Evolutionary conservation across 2,329 filamentous ascomycete species (phyloP).

Genomic region (Pseudonectria buxi): DNA sequence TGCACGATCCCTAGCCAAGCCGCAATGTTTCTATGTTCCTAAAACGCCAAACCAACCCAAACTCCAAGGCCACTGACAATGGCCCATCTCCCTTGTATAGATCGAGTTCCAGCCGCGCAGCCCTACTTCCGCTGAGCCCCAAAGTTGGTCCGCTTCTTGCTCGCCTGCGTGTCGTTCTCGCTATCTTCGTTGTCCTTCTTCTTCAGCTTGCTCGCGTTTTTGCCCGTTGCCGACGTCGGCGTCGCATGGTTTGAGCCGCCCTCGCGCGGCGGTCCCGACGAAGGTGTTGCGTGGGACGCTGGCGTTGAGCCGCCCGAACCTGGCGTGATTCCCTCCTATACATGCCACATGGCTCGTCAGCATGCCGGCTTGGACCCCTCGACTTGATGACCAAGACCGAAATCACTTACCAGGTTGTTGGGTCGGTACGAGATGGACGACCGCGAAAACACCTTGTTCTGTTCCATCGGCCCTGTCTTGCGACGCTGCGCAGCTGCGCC

Average conservation of each 20-base stretch:
- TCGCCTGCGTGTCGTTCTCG: constrained; percentile 48
- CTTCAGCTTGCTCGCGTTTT: constrained; percentile 44
- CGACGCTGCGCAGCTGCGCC: constrained; percentile 57
- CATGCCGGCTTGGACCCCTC: background rate
- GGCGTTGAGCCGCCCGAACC: constrained; percentile 37
- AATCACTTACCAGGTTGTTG: constrained; percentile 27
- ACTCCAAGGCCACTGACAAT: background rate
- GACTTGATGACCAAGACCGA: background rate
- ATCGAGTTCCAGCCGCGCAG: background rate
- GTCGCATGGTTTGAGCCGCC: constrained; percentile 46
- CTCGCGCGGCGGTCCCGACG: constrained; percentile 48
- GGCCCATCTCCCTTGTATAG: background rate
- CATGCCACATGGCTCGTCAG: constrained; percentile 4
- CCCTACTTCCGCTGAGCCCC: constrained; percentile 45
- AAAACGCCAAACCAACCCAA: background rate
- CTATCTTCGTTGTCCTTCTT: constrained; percentile 52
- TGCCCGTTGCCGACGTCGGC: constrained; percentile 45
- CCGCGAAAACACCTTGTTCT: constrained; percentile 66
- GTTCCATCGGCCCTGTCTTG: constrained; percentile 58
- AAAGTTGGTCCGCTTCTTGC: constrained; percentile 53
- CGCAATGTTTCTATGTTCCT: background rate
- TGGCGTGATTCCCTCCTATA: constrained; percentile 18
- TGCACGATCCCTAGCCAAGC: no score
- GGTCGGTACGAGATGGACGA: constrained; percentile 57
- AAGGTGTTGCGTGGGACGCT: constrained; percentile 44